Base-by-base conservation (phyloP, 2,329 filamentous ascomycete genomes). In the Pyricularia pennisetigena region DNA sequence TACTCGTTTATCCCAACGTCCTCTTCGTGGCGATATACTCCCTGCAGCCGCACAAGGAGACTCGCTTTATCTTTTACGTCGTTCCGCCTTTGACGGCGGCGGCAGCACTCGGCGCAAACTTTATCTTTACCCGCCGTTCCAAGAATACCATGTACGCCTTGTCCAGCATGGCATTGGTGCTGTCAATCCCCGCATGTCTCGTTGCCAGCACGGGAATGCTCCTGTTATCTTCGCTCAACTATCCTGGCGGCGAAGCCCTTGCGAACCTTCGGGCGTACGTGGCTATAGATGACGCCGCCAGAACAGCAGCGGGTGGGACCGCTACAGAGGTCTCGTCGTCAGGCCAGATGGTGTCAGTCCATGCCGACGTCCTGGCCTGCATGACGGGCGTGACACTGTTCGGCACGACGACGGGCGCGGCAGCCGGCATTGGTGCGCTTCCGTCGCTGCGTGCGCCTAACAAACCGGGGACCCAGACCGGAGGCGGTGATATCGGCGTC, bases 41-140 rank as follows among this genome's bases (percentile, higher is more conserved):
- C 71, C 73, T 93, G 66, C 90, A 97, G 70, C 94, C 94, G 0
- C 95, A 99, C 81, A 99, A 99, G 77, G 95, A 99, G 80, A 91
- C 93, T 76, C 91, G 95, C 23, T 99, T 99, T 82, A 89, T 99
- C 72, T 88, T 98, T 74, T 98, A 98, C 79, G 84, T 88, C 67
- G 83, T 97, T 28, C 95, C 95, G 0, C 84, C 90, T 0, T 81
- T 98, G 32, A 97, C 94, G 0, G 90, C 90, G 12, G 86, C 89
- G 2, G 90, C 93, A 0, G 89, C 92, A 3, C 83, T 92, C 4
- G 89, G 88, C 24, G 92, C 93, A 16, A 85, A 87, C 68, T 89
- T 88, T 77, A 80, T 96, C 71, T 91, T 87, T 79, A 83, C 81
- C 0, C 88, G 90, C 59, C 82, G 86, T n/a, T 74, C 80, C 5